A percentile compares a stretch with the other conserved stretches of the same genome.
phyloP scores from a whole-genome alignment of 257 asterid genomes.

The Penstemon newberryi region DNA sequence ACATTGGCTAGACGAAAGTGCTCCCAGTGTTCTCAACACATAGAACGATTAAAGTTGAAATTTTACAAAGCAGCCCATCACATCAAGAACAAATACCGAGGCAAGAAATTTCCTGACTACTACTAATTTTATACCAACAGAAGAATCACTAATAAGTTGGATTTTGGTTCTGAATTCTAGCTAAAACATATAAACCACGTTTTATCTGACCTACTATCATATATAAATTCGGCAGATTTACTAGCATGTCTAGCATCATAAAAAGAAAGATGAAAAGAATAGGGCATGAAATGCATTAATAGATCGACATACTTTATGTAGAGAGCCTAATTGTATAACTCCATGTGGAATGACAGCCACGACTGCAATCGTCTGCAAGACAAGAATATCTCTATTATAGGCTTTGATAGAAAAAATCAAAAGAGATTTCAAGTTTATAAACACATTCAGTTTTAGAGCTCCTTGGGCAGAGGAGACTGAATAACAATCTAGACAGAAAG shows the following conservation, averaged over 20 bases:
- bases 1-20: constrained; percentile 3
- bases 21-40: constrained; percentile 11
- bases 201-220: not conserved
- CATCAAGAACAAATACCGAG: constrained; percentile 9
- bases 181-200: constrained; percentile 10
- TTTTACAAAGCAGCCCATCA: not conserved
- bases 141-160: not conserved
- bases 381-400: constrained; percentile 21
- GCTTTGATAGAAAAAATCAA: constrained; percentile 21
- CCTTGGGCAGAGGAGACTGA: constrained; percentile 9
- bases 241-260: constrained; percentile 4
- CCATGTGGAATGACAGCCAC: constrained; percentile 81
- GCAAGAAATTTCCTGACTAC: not conserved
- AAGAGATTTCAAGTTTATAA: constrained; percentile 16
- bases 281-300: constrained; percentile 17
- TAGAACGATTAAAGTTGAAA: constrained; percentile 14
- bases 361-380: constrained; percentile 82
- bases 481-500: constrained; percentile 9
- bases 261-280: not conserved
- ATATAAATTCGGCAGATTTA: not conserved
- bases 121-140: not conserved
- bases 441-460: constrained; percentile 14
- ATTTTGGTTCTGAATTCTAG: not conserved
- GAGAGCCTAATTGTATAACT: constrained; percentile 82
- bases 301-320: constrained; percentile 57